Evolutionary conservation across 2,329 filamentous ascomycete genomes (phyloP).

Genomic region (Arthrinium puccinioides): DNA sequence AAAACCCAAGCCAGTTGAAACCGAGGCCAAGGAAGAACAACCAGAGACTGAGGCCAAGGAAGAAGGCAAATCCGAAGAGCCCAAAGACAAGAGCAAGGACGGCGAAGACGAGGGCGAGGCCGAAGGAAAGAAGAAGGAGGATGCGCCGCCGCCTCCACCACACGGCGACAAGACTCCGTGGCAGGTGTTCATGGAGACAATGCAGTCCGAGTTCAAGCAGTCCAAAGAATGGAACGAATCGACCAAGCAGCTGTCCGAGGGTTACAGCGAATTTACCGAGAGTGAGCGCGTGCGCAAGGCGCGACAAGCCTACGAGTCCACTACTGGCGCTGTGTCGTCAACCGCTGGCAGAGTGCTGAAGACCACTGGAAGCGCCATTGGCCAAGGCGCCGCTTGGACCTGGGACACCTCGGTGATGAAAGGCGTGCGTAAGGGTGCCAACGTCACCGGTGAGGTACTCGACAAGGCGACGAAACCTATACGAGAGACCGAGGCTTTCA

Average conservation of each 20-base stretch:
- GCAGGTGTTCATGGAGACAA: conserved; percentile 98
- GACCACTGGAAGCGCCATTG: conserved; percentile 76
- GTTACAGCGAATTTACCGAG: conserved; percentile 85
- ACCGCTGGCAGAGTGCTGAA: conserved; percentile 77
- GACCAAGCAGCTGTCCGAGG: conserved; percentile 86
- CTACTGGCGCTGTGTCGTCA: conserved; percentile 73
- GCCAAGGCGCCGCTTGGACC: conserved; percentile 89
- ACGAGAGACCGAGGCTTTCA: conserved; percentile 88
- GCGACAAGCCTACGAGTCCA: conserved; percentile 77
- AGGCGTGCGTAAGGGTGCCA: conserved; percentile 79
- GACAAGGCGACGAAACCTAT: conserved; percentile 95
- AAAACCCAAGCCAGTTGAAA: conserved; percentile 16
- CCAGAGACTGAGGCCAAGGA: conserved; percentile 27
- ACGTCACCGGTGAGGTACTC: conserved; percentile 75
- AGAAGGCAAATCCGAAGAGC: conserved; percentile 26
- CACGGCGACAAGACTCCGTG: conserved; percentile 98
- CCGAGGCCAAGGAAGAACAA: conserved; percentile 26
- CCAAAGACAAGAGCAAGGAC: conserved; percentile 35
- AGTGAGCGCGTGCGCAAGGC: conserved; percentile 86
- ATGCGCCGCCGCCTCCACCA: conserved; percentile 79
- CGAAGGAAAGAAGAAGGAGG: conserved; percentile 49
- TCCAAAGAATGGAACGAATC: conserved; percentile 99
- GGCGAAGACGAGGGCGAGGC: conserved; percentile 38
- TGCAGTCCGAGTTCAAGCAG: conserved; percentile 86
- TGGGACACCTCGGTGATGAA: conserved; percentile 95